Conservation (phyloP, 345 rosid genomes). For the Pugionium dolabratum region DNA sequence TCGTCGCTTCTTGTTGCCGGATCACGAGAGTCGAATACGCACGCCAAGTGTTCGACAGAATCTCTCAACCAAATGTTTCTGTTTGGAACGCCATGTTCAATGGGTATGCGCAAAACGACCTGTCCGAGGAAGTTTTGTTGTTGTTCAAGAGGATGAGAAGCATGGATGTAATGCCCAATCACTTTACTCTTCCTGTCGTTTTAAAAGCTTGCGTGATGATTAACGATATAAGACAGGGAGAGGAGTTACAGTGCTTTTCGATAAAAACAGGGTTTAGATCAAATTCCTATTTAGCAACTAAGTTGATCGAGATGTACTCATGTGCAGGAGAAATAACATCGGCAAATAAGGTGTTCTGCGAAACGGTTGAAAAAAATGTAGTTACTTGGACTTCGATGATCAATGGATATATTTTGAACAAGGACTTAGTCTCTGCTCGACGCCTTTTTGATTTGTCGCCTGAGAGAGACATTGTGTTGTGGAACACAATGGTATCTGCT, state of each 20-base stretch:
- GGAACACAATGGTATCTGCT: conserved; percentile 79
- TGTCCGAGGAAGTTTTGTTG: conserved; percentile 44
- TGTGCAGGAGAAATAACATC: conserved; percentile 42
- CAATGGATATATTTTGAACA: conserved; percentile 54
- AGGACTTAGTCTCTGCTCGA: conserved; percentile 58
- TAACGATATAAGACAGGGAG: conserved; percentile 57
- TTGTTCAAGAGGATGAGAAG: conserved; percentile 56
- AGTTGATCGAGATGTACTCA: conserved; percentile 76
- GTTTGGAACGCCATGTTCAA: conserved; percentile 69
- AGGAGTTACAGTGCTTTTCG: conserved; percentile 60
- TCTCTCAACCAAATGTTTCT: conserved; percentile 47
- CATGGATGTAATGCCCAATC: conserved; percentile 53
- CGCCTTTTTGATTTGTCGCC: conserved; percentile 70
- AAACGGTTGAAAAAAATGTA: conserved; percentile 68
- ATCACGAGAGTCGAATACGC: conserved; percentile 48
- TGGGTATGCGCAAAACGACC: conserved; percentile 49
- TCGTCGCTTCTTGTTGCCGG: conserved; percentile 34
- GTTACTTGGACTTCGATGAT: conserved; percentile 77
- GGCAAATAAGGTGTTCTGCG: conserved; percentile 65
- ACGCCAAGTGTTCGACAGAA: conserved; percentile 68
- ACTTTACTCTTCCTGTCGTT: conserved; percentile 69
- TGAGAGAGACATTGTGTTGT: conserved; percentile 67
- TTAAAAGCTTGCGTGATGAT: conserved; percentile 62
- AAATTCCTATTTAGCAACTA: conserved; percentile 54
- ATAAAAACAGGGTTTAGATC: conserved; percentile 62